phyloP scores from a whole-genome alignment of 129 eudicot species.

The Smallanthus sonchifolius region DNA sequence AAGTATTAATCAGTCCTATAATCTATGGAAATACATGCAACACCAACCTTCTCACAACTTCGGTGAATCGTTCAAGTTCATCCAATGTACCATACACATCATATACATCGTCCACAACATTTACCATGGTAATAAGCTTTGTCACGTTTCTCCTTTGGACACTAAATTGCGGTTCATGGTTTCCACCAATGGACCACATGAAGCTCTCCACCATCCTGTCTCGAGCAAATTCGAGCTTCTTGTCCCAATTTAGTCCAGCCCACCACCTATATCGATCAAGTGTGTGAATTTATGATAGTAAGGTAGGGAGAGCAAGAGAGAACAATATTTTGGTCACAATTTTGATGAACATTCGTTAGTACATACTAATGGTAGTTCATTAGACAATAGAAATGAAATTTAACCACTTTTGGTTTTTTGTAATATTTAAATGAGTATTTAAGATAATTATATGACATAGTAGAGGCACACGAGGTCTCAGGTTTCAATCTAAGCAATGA shows the following conservation, averaged over 20 bases:
- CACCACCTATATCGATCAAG: constrained; percentile 40
- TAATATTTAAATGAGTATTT: background rate
- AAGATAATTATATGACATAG: background rate
- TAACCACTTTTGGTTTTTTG: background rate
- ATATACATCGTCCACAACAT: constrained; percentile 13
- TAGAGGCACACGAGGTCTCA: background rate
- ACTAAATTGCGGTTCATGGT: constrained; percentile 23
- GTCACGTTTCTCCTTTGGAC: constrained; percentile 20
- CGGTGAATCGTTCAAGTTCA: constrained; percentile 33
- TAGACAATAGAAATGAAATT: background rate
- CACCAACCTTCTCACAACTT: constrained; percentile 36
- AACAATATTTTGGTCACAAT: background rate
- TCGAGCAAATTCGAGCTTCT: constrained; percentile 34
- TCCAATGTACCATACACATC: constrained; percentile 43
- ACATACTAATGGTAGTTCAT: background rate
- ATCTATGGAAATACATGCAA: background rate
- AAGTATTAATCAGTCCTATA: background rate
- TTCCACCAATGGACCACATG: background rate
- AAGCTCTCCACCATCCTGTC: constrained; percentile 41
- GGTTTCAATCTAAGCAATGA: too few species aligned
- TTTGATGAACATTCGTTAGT: background rate
- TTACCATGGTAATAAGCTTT: constrained; percentile 21
- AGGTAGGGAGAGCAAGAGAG: background rate
- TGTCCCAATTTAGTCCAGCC: constrained; percentile 14
- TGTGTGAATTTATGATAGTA: background rate